Conservation (phyloP, 2,329 filamentous ascomycete genomes). For the Rachicladosporium sp. region DNA sequence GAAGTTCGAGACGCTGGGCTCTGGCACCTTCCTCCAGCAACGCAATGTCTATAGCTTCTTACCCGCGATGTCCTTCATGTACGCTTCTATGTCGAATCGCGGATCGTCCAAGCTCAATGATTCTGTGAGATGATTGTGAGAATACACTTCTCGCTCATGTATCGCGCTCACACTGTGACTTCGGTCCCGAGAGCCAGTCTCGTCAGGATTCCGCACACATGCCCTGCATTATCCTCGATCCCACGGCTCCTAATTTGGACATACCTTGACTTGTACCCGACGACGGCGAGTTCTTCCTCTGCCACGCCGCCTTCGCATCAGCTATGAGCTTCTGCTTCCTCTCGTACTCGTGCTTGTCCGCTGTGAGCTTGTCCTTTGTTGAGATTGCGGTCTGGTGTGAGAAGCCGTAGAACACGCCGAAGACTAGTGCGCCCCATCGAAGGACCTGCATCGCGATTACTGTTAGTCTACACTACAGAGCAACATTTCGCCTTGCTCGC, state of each 20-base stretch:
- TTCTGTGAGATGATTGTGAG: too few relatives aligned
- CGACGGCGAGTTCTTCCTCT: slow-evolving; percentile 56
- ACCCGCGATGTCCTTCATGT: slow-evolving; percentile 35
- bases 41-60: too few relatives aligned
- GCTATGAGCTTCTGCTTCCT: slow-evolving; percentile 86
- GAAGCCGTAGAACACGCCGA: slow-evolving; percentile 91
- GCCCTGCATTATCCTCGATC: slow-evolving; percentile 19
- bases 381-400: slow-evolving; percentile 79
- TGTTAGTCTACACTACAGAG: background rate
- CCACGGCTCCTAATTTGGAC: too few relatives aligned
- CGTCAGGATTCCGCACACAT: too few relatives aligned
- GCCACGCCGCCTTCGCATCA: slow-evolving; percentile 83
- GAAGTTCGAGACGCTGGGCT: too few relatives aligned
- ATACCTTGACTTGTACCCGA: slow-evolving; percentile 17
- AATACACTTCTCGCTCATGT: too few relatives aligned
- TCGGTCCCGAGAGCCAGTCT: too few relatives aligned
- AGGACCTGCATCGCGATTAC: slow-evolving; percentile 55
- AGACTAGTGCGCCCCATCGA: slow-evolving; percentile 85
- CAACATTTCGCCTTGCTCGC: too few relatives aligned
- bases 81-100: slow-evolving; percentile 88
- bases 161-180: too few relatives aligned
- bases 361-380: slow-evolving; percentile 55
- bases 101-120: slow-evolving; percentile 43
- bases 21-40: too few relatives aligned
- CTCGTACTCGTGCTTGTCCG: slow-evolving; percentile 70